phyloP scores from a whole-genome alignment of 768 basidiomycete genomes.

The Kwoniella sp. region DNA sequence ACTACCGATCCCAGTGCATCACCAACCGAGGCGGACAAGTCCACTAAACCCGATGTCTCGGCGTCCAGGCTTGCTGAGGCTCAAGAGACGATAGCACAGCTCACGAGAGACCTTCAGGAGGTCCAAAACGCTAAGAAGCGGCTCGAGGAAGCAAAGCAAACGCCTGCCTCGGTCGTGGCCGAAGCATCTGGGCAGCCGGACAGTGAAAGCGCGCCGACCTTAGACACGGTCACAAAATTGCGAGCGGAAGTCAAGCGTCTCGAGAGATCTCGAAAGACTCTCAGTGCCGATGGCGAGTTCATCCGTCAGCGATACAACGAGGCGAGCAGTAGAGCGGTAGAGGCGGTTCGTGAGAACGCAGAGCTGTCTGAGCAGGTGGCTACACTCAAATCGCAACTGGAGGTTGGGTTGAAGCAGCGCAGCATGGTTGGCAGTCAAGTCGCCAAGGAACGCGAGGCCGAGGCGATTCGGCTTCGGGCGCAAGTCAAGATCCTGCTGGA shows the following conservation, averaged over 20 bases:
- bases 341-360: conserved; percentile 3
- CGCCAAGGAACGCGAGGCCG: background rate
- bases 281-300: conserved; percentile 13
- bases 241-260: too few relatives aligned
- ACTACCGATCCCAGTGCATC: too few relatives aligned
- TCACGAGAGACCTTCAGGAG: too few relatives aligned
- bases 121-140: too few relatives aligned
- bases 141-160: too few relatives aligned
- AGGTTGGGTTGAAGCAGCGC: conserved; percentile 29
- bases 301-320: conserved; percentile 19
- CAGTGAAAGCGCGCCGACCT: too few relatives aligned
- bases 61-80: conserved; percentile 1
- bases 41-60: too few relatives aligned
- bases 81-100: background rate
- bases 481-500: conserved; percentile 27
- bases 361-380: conserved; percentile 10
- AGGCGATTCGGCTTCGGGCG: conserved; percentile 4
- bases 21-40: too few relatives aligned
- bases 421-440: conserved; percentile 19
- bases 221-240: too few relatives aligned
- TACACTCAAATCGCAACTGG: conserved; percentile 21
- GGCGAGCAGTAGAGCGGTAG: conserved; percentile 22
- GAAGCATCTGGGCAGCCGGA: too few relatives aligned
- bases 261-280: too few relatives aligned
- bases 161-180: too few relatives aligned